Conservation (phyloP, 257 asterid genomes). For the Primulina eburnea region DNA sequence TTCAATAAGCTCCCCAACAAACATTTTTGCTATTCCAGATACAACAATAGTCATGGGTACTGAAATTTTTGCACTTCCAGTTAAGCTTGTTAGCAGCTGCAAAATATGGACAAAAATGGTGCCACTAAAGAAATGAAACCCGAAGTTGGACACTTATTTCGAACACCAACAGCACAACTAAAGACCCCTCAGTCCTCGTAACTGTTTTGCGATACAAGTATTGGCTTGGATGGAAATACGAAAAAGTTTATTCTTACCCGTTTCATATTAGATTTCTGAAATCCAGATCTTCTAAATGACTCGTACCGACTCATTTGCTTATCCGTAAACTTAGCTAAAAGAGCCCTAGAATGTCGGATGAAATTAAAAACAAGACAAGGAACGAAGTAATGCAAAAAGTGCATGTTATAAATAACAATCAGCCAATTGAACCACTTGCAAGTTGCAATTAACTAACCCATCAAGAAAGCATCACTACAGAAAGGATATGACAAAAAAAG, state of each 20-base stretch:
- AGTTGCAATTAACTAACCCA: not conserved
- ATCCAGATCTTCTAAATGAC: not conserved
- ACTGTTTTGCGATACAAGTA: not conserved
- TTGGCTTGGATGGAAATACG: not conserved
- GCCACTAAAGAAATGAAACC: not conserved
- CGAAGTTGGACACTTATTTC: not conserved
- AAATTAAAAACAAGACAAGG: constrained; percentile 13
- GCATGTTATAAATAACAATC: not conserved
- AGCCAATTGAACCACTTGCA: not conserved
- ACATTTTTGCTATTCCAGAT: no score
- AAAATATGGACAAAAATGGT: constrained; percentile 5
- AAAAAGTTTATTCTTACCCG: not conserved
- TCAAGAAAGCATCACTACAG: not conserved
- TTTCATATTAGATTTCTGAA: not conserved
- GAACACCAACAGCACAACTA: not conserved
- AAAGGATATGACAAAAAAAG: not conserved
- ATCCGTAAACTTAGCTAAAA: constrained; percentile 75
- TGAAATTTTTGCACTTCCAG: constrained; percentile 79
- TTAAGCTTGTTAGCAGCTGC: constrained; percentile 66
- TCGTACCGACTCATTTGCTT: constrained; percentile 60
- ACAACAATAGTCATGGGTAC: constrained; percentile 78
- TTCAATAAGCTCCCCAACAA: no score
- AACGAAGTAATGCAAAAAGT: not conserved
- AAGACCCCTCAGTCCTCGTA: not conserved
- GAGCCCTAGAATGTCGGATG: constrained; percentile 26